These are phyloP conservation scores for Kalmanozyma brasiliensis DNA, from an alignment of 1,284 basidiomycete genomes.

Conservation along the genomic window DNA sequence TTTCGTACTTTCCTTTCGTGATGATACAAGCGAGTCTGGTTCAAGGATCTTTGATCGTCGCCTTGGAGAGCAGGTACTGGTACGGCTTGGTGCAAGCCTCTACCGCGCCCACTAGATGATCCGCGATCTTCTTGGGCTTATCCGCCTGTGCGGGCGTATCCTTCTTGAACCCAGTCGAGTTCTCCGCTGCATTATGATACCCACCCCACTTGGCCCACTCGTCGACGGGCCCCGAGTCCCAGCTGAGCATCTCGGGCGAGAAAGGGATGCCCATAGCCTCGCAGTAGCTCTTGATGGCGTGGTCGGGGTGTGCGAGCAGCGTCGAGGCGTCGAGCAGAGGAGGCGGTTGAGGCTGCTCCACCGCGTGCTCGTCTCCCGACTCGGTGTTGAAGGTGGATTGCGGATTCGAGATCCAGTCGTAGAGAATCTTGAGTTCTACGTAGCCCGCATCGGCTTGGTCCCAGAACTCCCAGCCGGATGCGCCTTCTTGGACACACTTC, in stretches of 20 bases:
- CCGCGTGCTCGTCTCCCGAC: slow-evolving; percentile 22
- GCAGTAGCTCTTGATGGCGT: slow-evolving; percentile 57
- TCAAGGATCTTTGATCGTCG: slow-evolving; percentile 38
- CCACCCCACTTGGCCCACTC: slow-evolving; percentile 64
- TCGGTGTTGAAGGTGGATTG: slow-evolving; percentile 57
- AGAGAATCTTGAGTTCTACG: slow-evolving; percentile 57
- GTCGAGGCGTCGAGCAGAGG: slow-evolving; percentile 59
- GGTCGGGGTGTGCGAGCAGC: slow-evolving; percentile 54
- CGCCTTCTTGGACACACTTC: slow-evolving; percentile 62
- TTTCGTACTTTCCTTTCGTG: no score
- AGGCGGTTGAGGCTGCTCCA: slow-evolving; percentile 54
- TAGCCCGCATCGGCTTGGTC: slow-evolving; percentile 62
- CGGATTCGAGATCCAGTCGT: slow-evolving; percentile 63
- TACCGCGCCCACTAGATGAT: slow-evolving; percentile 49
- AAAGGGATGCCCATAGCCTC: slow-evolving; percentile 60
- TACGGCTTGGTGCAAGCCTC: slow-evolving; percentile 38
- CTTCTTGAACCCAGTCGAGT: slow-evolving; percentile 61
- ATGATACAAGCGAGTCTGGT: not conserved
- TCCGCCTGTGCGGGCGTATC: slow-evolving; percentile 30
- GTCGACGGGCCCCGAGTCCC: slow-evolving; percentile 60
- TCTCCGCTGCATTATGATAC: slow-evolving; percentile 62
- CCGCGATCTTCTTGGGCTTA: slow-evolving; percentile 43
- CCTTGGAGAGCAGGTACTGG: slow-evolving; percentile 42
- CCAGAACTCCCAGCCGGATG: slow-evolving; percentile 64
- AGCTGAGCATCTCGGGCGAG: slow-evolving; percentile 55